Evolutionary conservation across 2,329 filamentous ascomycete genomes (phyloP).

Genomic region (Verticillium zaregamsianum): DNA sequence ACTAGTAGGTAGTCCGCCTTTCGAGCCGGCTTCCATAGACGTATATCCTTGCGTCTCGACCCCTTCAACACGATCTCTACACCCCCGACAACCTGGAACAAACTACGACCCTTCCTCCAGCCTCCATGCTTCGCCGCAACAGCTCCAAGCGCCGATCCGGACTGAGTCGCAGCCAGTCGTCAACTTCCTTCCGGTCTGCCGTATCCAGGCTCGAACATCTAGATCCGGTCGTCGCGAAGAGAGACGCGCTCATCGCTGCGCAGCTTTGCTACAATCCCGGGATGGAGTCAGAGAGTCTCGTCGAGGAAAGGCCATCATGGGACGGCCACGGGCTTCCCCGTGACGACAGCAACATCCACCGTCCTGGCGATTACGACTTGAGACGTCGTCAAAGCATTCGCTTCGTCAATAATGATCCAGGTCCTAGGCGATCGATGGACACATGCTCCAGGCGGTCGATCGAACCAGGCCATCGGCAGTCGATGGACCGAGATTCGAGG

Average conservation of each 20-base stretch:
- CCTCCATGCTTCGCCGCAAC: conserved; percentile 44
- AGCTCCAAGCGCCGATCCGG: conserved; percentile 39
- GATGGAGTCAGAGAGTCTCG: conserved; percentile 33
- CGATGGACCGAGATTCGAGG: neutral
- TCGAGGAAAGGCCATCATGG: conserved; percentile 20
- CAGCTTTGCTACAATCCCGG: conserved; percentile 54
- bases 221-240: conserved; percentile 42
- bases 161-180: conserved; percentile 50
- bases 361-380: conserved; percentile 17
- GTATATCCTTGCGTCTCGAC: neutral
- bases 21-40: neutral
- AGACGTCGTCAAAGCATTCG: conserved; percentile 51
- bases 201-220: conserved; percentile 42
- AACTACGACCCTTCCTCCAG: neutral
- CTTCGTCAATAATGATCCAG: conserved; percentile 33
- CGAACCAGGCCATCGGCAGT: neutral
- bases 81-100: too few relatives aligned
- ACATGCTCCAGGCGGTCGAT: neutral
- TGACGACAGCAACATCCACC: conserved; percentile 18
- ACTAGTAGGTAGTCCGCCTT: conserved; percentile 5
- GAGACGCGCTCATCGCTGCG: conserved; percentile 61
- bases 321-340: neutral
- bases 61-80: too few relatives aligned
- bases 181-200: conserved; percentile 39
- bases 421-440: neutral